Percentiles rank a stretch among this genome's conserved stretches.
Conservation (phyloP, 306 rosid species). For the Dryas octopetala region DNA sequence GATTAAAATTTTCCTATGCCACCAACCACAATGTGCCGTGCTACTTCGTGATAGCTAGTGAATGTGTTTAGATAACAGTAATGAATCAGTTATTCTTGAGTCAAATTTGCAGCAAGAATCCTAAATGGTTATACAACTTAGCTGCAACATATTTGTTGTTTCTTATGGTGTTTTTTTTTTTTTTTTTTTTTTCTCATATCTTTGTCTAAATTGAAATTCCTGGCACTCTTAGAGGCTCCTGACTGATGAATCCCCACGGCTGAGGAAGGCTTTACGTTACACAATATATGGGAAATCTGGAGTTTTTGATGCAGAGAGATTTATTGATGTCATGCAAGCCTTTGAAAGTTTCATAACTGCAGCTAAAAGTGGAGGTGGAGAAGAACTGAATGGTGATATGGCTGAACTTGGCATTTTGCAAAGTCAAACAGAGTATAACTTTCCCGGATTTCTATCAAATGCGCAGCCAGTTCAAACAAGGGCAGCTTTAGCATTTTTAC, state of each 20-base stretch:
- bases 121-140: background rate
- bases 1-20: background rate
- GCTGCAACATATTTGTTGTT: background rate
- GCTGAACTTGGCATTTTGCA: conserved; percentile 78
- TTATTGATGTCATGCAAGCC: conserved; percentile 99
- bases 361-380: conserved; percentile 99
- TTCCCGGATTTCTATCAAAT: conserved; percentile 48
- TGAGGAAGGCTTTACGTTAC: conserved; percentile 82
- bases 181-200: background rate
- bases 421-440: conserved; percentile 41
- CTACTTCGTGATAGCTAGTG: background rate
- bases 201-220: conserved; percentile 2
- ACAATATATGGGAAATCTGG: conserved; percentile 97
- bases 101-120: background rate
- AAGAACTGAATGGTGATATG: conserved; percentile 74
- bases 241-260: conserved; percentile 96
- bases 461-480: conserved; percentile 80
- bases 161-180: background rate
- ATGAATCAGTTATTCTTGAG: background rate
- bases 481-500: conserved; percentile 85
- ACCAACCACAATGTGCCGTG: background rate
- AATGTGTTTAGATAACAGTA: too few relatives aligned
- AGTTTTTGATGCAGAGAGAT: conserved; percentile 92
- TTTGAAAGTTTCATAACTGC: conserved; percentile 94
- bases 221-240: conserved; percentile 73